Conservation (phyloP, 768 basidiomycete species). For the Antrodiella citrinella region DNA sequence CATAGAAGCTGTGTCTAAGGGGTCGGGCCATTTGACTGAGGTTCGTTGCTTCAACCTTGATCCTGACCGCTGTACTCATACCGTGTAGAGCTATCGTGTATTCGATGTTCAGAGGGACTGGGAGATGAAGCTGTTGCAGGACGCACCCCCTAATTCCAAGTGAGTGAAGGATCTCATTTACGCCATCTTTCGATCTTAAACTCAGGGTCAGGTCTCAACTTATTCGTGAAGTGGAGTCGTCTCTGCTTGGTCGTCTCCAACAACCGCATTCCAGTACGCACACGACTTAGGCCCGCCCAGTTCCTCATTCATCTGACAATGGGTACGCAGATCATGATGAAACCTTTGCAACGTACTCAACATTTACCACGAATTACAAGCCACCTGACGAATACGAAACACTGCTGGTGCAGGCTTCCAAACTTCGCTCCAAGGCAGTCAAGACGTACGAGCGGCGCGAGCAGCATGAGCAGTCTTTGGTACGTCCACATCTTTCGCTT, state of each 20-base stretch:
- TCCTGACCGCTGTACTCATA: not conserved
- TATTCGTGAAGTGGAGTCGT: conserved; percentile 42
- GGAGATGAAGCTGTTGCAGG: conserved; percentile 59
- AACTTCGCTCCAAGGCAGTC: conserved; percentile 50
- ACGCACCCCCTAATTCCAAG: conserved; percentile 22
- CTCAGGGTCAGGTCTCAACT: conserved; percentile 29
- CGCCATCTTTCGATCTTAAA: too few species aligned
- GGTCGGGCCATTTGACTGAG: conserved; percentile 53
- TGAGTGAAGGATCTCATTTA: conserved; percentile 32
- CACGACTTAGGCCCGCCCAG: not conserved
- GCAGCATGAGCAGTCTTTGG: conserved; percentile 49
- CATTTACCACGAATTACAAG: conserved; percentile 77
- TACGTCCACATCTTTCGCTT: conserved; percentile 26
- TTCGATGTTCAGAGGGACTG: conserved; percentile 73
- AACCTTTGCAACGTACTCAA: conserved; percentile 80
- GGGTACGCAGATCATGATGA: conserved; percentile 58
- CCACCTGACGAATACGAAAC: conserved; percentile 71
- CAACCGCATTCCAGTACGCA: conserved; percentile 69
- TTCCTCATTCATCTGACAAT: not conserved
- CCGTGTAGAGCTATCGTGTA: conserved; percentile 58
- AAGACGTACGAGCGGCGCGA: conserved; percentile 62
- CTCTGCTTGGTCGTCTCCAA: conserved; percentile 59
- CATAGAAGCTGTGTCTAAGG: conserved; percentile 44
- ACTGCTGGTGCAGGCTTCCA: conserved; percentile 70
- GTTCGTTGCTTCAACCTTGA: conserved; percentile 26